Base-by-base conservation (phyloP, 2,329 filamentous ascomycete species). In the Penicillium frequentans region DNA sequence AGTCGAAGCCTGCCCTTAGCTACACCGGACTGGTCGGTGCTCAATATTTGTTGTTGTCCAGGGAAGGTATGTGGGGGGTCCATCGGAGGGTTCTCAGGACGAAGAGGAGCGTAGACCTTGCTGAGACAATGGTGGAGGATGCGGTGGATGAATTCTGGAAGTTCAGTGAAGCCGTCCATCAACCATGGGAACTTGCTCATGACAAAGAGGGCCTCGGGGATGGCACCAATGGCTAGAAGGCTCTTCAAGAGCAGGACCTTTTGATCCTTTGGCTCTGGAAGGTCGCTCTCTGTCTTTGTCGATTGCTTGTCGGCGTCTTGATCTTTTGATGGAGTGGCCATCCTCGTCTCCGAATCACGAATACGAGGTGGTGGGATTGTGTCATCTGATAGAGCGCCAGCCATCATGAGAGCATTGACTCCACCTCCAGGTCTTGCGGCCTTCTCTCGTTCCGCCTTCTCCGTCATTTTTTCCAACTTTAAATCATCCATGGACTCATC, bases 121-220 rank as follows among this genome's bases (percentile, higher is more conserved):
- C 87, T 87, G 51, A 99, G 78, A 42, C 88, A 93, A 63, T 95
- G 86, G 64, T 92, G 86, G 3, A 96, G 79, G 27, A 99, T 89
- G 35, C 96, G 91, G 73, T 96, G 90, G 50, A 98, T 84, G 54
- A 87, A 88, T 31, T 90, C 86, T 3, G 91, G 84, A 11, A 98
- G 82, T 46, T 96, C 91, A 1, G 90, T 87, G 63, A 90, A 93
- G 4, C 88, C 85, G 57, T 97, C 92, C 11, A 91, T 84, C 48
- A 99, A 83, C 93, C 95, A 99, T 14, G 92, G 91, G 67, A 96
- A 96, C 53, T 90, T 88, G 33, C 93, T 93, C 8, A 97, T 84
- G 54, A 99, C 90, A 73, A 93, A 98, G 1, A 99, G 81, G 1
- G 95, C 88, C 75, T 99, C 95, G 0, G 95, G 95, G 33, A 99